phyloP scores from a whole-genome alignment of 176 grass and related monocot genomes.

The Musa acuminata region DNA sequence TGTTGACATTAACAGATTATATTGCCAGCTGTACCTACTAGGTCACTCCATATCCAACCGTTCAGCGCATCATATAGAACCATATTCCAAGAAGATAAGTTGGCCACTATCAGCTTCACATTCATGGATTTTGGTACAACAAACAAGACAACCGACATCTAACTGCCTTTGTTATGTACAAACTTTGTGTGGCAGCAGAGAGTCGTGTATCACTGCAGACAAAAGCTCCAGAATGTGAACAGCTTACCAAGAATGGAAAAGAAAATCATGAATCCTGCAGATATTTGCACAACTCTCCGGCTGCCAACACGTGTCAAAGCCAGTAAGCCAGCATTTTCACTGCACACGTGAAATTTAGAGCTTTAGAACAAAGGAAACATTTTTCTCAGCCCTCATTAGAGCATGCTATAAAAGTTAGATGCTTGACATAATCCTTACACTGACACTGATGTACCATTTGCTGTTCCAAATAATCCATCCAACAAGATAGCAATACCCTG shows the following conservation, averaged over 20 bases:
- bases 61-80: too few species aligned
- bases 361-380: conserved; percentile 3
- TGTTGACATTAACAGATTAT: not conserved
- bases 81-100: too few species aligned
- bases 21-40: not conserved
- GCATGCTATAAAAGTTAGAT: not conserved
- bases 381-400: not conserved
- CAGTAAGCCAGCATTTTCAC: conserved; percentile 84
- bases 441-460: conserved; percentile 54
- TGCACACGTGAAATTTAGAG: conserved; percentile 24
- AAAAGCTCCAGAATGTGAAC: not conserved
- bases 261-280: conserved; percentile 98
- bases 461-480: conserved; percentile 76
- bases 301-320: conserved; percentile 67
- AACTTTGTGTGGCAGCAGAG: not conserved
- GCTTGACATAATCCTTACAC: conserved; percentile 39
- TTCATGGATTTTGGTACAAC: not conserved
- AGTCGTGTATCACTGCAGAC: not conserved
- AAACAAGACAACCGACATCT: not conserved
- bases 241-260: conserved; percentile 78
- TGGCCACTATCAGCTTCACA: not conserved
- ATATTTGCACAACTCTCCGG: conserved; percentile 86
- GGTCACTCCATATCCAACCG: not conserved
- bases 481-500: conserved; percentile 77
- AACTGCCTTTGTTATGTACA: not conserved